These are phyloP conservation scores for Gracilaria domingensis DNA, from an alignment of 23 red algal genomes.

Conservation along the genomic window DNA sequence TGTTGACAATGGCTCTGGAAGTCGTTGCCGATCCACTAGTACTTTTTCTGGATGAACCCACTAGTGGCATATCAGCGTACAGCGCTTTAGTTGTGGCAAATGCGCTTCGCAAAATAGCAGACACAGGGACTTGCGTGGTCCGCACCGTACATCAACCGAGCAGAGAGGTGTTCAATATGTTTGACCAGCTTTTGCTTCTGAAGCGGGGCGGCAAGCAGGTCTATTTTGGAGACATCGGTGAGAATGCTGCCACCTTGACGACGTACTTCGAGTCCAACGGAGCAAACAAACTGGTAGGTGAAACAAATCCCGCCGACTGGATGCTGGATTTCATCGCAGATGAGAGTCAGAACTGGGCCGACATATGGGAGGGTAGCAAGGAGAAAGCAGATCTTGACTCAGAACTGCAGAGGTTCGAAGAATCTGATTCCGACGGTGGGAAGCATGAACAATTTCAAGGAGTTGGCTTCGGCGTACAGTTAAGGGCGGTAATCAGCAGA, in stretches of 20 bases:
- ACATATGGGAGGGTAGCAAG: conserved; percentile 58
- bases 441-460: conserved; percentile 28
- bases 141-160: conserved; percentile 92
- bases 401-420: conserved; percentile 52
- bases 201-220: conserved; percentile 71
- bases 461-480: conserved; percentile 25
- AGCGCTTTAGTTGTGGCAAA: conserved; percentile 72
- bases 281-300: conserved; percentile 29
- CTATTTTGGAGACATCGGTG: conserved; percentile 90
- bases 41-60: conserved; percentile 94
- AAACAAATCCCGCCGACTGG: conserved; percentile 73
- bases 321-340: conserved; percentile 84
- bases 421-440: background rate
- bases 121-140: conserved; percentile 80
- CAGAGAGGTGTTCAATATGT: conserved; percentile 82
- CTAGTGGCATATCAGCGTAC: conserved; percentile 77
- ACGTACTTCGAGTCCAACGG: conserved; percentile 80
- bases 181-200: conserved; percentile 85
- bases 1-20: conserved; percentile 89
- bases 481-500: conserved; percentile 66
- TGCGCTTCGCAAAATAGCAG: conserved; percentile 80
- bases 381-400: conserved; percentile 43
- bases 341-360: conserved; percentile 69
- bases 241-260: conserved; percentile 36
- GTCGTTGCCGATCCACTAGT: conserved; percentile 79